Base-by-base conservation (phyloP, 2,329 filamentous ascomycete species). In the Beauveria rudraprayagi region DNA sequence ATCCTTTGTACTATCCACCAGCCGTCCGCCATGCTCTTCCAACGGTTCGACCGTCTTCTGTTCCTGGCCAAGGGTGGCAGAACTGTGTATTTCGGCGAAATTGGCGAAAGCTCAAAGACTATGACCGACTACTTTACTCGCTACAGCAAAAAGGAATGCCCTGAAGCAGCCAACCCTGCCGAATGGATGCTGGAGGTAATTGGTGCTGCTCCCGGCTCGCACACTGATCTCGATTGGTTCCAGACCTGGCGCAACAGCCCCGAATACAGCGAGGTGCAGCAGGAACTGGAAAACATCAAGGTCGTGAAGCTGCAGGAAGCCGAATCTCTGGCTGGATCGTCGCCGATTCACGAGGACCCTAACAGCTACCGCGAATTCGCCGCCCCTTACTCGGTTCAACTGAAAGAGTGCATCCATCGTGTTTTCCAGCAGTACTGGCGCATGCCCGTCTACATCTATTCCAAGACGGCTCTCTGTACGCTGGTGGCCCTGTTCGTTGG, bases 1-100 rank as follows among this genome's bases (percentile, higher is more conserved):
- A 91, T 97, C 74, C 85, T 97, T n/a, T 96, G 92, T 77, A 97
- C 93, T 0, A 97, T 97, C 63, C 93, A 97, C 73, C 93, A 97
- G 74, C 93, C 93, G n/a, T 95, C 91, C 16, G 92, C 92, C 40
- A 92, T 96, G 82, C 81, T 97, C 58, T 96, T 97, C 79, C 90
- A 96, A 72, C 88, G 91, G 62, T 97, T 94, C 71, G 90, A 94
- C 69, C 84, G 89, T 62, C 82, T 94, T 8, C 80, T 93, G 37
- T 91, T 94, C 77, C 77, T 94, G 17, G 86, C 87, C 40, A 87
- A 83, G 69, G 90, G 90, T 61, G 90, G 90, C 61, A 83, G 80
- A 70, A 91, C 89, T 1, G 88, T 93, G 51, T 94, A 94, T 77
- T 93, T 91, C 69, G 90, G 89, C 60, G 84, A 90, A 4, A 87